Evolutionary conservation across 1,139 yeast genomes (phyloP), one percentile per base, ranked within the genome.

Genomic region (Candida frijolesensis): DNA sequence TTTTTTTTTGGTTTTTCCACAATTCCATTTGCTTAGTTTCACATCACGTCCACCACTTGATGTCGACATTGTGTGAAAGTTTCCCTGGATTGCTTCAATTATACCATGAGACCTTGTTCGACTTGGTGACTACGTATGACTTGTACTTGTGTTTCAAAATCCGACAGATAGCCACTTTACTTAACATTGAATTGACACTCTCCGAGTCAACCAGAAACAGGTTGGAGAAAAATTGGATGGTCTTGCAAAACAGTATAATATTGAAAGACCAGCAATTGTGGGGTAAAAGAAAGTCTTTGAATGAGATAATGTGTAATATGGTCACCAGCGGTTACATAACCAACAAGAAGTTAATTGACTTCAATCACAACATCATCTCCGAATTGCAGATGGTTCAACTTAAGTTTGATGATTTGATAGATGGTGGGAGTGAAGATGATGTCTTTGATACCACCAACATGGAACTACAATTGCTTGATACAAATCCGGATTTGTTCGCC

Each of bases 321-420:
- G 30, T 38, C 8, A 19, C 12, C 8, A n/a, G 11, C 7, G 42
- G 30, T 3, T 22, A n/a, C 27, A 38, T 38, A 11, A 38, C 30
- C 30, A 18, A 38, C 7, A 38, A 22, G 11, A 27, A 38, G 15
- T 19, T 38, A 11, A 19, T 38, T 14, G 30, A 38, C 11, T 38
- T 38, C 30, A 38, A 38, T 19, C 42, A 38, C 30, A 38, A 38
- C 7, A 38, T 38, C 7, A 32, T 38, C 30, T 38, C 12, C 18
- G 42, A 38, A 38, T 38, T 38, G 15, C 42, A 38, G 22, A 38
- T 38, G 42, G 42, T 38, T 22, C 42, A 38, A n/a, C 12, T 38
- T 4, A 38, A 38, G 30, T 38, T 38, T 38, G 42, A 38, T 22
- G 42, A 38, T 11, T 38, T 22, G 42, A 38, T 38, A 4, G 30